Evolutionary conservation across 2,329 filamentous ascomycete species (phyloP).

Genomic region (Colletotrichum sp.): DNA sequence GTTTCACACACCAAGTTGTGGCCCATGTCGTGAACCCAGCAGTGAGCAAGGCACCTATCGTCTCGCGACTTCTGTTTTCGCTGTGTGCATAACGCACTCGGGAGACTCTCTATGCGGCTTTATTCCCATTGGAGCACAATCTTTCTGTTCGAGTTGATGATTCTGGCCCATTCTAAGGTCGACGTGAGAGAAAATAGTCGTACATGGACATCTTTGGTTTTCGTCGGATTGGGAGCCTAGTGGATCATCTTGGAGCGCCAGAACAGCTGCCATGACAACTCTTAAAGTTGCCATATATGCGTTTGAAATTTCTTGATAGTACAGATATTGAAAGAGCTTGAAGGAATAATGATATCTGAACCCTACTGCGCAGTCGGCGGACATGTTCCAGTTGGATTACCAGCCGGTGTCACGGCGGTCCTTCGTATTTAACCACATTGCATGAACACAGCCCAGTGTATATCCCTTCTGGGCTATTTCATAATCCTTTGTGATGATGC

Average conservation of each 20-base stretch:
- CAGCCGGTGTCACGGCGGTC: neutral
- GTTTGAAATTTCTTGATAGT: neutral
- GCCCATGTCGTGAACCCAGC: neutral
- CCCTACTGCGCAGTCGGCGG: neutral
- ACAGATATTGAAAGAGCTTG: accelerated
- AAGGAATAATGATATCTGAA: neutral
- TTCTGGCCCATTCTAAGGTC: neutral
- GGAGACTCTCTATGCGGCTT: neutral
- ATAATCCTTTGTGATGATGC: neutral
- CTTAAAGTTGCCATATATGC: neutral
- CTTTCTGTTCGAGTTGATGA: neutral
- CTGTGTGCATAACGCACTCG: neutral
- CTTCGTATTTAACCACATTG: neutral
- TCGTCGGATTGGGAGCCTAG: neutral
- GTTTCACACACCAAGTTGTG: neutral
- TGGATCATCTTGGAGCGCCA: neutral
- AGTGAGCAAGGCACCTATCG: neutral
- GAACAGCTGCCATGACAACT: neutral
- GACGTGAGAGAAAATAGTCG: neutral
- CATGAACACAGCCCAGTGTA: neutral
- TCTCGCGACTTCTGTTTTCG: neutral
- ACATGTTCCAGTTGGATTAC: neutral
- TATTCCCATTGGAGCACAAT: neutral
- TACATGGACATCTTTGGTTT: neutral
- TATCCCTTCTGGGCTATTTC: neutral